These are phyloP conservation scores for Melampsora americana DNA, from an alignment of 1,284 basidiomycete species.

Conservation along the genomic window DNA sequence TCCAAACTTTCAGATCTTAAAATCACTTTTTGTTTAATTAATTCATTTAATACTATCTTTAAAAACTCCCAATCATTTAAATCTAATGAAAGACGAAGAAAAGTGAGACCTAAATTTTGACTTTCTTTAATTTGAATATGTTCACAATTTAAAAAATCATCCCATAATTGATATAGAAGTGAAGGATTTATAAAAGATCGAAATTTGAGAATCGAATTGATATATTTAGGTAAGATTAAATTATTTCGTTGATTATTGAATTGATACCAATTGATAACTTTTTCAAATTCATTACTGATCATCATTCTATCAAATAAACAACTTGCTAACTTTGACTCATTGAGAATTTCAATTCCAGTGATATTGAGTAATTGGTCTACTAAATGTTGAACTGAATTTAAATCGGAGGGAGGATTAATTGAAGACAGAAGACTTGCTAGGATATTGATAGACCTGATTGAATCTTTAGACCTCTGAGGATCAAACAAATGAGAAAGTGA, in stretches of 20 bases:
- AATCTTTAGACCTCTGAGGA: neutral
- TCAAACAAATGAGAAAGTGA: constrained; percentile 9
- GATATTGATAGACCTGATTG: neutral
- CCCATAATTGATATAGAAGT: neutral
- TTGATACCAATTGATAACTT: constrained; percentile 19
- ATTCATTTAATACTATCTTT: neutral
- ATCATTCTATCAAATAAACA: constrained; percentile 2
- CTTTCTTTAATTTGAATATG: neutral
- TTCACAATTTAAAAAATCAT: neutral
- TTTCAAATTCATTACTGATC: constrained; percentile 1
- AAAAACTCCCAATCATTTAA: neutral
- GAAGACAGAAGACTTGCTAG: constrained; percentile 1
- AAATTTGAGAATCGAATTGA: neutral
- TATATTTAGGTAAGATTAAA: neutral
- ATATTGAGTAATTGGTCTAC: constrained; percentile 11
- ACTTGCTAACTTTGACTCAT: neutral
- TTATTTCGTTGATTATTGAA: constrained; percentile 4
- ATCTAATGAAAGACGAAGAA: constrained; percentile 1
- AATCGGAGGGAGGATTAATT: neutral
- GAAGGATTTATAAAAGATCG: neutral
- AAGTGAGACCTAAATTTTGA: neutral
- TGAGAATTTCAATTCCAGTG: constrained; percentile 21
- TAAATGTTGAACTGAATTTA: neutral
- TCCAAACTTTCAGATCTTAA: neutral
- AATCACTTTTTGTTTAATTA: neutral